A percentile compares a stretch with the other conserved stretches of the same genome.
These are phyloP conservation scores for Podaxis pistillaris DNA, from an alignment of 768 basidiomycete species.

Conservation along the genomic window DNA sequence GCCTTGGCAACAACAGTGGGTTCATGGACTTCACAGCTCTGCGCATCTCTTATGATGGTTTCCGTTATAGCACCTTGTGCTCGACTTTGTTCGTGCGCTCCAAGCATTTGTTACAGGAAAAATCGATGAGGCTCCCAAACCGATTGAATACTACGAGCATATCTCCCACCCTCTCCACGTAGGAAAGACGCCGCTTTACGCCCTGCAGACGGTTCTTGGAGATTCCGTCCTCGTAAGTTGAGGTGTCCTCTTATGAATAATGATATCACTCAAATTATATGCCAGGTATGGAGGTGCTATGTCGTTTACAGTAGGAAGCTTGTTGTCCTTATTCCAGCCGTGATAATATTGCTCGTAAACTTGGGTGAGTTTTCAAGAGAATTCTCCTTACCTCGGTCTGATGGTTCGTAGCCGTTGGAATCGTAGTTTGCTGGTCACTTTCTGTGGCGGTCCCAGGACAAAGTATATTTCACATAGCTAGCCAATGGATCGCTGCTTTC, in stretches of 20 bases:
- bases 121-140: background rate
- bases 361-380: background rate
- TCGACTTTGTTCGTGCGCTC: background rate
- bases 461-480: background rate
- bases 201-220: constrained; percentile 1
- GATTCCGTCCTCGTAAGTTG: constrained; percentile 5
- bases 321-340: background rate
- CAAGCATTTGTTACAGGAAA: constrained; percentile 2
- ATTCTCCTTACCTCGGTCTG: background rate
- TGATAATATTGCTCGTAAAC: background rate
- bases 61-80: background rate
- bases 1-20: background rate
- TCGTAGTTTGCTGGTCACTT: constrained; percentile 3
- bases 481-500: background rate
- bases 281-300: constrained; percentile 8
- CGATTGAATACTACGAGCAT: background rate
- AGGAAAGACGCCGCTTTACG: constrained; percentile 4
- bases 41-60: background rate
- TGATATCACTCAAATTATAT: background rate
- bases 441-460: background rate
- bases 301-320: background rate
- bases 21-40: background rate
- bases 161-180: constrained; percentile 3
- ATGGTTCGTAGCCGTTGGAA: background rate
- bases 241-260: background rate